Conservation (phyloP, 352 stramenopile species). For the Phytophthora pseudosyringae region DNA sequence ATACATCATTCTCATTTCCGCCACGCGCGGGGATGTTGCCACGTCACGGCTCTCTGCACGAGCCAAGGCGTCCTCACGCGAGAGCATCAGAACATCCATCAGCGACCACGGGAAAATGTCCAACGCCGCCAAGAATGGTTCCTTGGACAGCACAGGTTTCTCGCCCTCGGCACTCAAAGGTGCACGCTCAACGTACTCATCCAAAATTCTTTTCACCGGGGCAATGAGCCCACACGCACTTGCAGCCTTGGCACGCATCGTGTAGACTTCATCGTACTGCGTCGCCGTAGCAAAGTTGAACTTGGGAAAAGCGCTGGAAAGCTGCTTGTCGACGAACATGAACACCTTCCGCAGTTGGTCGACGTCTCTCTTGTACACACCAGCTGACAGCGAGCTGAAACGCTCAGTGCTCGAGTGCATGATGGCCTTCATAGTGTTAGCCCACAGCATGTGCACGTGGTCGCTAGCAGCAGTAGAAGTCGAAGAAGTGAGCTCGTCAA, state of each 20-base stretch:
- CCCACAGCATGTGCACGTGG: slow-evolving; percentile 57
- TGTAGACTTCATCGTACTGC: slow-evolving; percentile 66
- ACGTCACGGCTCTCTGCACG: slow-evolving; percentile 50
- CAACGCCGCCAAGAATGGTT: slow-evolving; percentile 49
- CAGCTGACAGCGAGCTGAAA: slow-evolving; percentile 54
- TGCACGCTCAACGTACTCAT: slow-evolving; percentile 60
- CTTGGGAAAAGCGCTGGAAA: slow-evolving; percentile 60
- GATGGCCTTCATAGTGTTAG: slow-evolving; percentile 67
- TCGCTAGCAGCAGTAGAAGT: slow-evolving; percentile 33
- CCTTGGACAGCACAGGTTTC: slow-evolving; percentile 37
- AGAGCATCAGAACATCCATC: slow-evolving; percentile 59
- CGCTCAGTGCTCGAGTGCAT: slow-evolving; percentile 66
- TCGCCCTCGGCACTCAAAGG: slow-evolving; percentile 23
- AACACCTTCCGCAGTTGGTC: slow-evolving; percentile 66
- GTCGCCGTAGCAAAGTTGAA: slow-evolving; percentile 45
- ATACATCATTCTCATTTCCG: slow-evolving; percentile 54
- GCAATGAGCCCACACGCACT: slow-evolving; percentile 55
- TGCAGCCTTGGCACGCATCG: slow-evolving; percentile 66
- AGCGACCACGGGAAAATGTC: slow-evolving; percentile 67
- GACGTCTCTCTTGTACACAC: slow-evolving; percentile 44
- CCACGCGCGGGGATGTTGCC: slow-evolving; percentile 46
- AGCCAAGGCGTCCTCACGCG: slow-evolving; percentile 44
- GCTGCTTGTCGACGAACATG: slow-evolving; percentile 62
- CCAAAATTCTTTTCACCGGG: slow-evolving; percentile 55
- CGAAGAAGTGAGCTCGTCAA: slow-evolving; percentile 37